Evolutionary conservation across 208 protist species (phyloP).

Genomic region (Perkinsela sp.): DNA sequence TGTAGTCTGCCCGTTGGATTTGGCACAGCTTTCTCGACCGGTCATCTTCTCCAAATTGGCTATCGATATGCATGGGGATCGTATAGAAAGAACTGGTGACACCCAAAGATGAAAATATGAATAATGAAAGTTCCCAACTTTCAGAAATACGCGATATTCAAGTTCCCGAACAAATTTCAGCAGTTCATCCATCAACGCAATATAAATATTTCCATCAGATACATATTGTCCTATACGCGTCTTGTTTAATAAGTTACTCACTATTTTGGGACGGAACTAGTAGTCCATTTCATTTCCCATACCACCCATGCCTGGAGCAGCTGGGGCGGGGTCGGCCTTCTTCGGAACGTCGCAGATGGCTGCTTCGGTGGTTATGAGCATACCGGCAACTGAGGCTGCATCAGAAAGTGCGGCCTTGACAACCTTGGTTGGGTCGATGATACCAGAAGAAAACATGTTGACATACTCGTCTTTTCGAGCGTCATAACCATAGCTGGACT

Average conservation of each 20-base stretch:
- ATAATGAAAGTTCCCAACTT: no score
- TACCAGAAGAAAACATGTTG: slow-evolving; percentile 90
- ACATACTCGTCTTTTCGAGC: slow-evolving; percentile 74
- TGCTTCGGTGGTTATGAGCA: slow-evolving; percentile 95
- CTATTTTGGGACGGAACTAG: no score
- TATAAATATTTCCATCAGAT: no score
- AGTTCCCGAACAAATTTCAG: no score
- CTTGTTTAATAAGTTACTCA: no score
- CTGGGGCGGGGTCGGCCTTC: neutral
- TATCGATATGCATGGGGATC: no score
- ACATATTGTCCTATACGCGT: no score
- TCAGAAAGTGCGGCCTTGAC: slow-evolving; percentile 88
- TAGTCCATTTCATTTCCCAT: neutral
- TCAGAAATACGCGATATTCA: no score
- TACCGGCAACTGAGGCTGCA: slow-evolving; percentile 81
- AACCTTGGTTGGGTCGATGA: slow-evolving; percentile 98
- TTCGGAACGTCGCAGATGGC: slow-evolving; percentile 21
- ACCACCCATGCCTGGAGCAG: neutral
- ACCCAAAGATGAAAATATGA: no score
- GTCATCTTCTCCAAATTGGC: no score
- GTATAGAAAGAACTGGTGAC: no score
- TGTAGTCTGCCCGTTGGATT: neutral
- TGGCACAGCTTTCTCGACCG: neutral
- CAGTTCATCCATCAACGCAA: no score
- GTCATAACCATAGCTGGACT: slow-evolving; percentile 76